Percentiles rank a stretch among this genome's conserved stretches.
Evolutionary conservation across 768 basidiomycete genomes (phyloP).

Genomic region (Mrakia blollopis): DNA sequence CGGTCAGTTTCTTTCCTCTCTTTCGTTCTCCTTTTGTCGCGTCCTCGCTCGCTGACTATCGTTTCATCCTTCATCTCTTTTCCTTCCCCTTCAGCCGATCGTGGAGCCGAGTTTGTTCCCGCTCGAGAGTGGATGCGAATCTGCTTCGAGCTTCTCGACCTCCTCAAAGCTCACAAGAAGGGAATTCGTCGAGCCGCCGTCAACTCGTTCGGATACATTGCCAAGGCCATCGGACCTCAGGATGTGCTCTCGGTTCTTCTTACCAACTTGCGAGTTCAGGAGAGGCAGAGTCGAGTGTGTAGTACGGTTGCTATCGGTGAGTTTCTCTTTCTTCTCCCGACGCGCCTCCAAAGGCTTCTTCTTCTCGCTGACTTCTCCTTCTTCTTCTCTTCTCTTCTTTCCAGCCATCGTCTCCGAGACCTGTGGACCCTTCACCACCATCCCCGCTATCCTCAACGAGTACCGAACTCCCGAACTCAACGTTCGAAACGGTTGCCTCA

Average conservation of each 20-base stretch:
- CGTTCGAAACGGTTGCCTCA: conserved; percentile 96
- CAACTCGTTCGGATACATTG: conserved; percentile 99
- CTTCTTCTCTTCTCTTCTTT: conserved; percentile 13
- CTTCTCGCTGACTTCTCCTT: background rate
- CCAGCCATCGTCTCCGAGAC: conserved; percentile 53
- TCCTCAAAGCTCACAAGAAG: conserved; percentile 98
- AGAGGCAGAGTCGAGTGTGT: conserved; percentile 97
- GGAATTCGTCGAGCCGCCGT: conserved; percentile 97
- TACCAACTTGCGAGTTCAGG: conserved; percentile 95
- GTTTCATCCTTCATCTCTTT: conserved; percentile 22
- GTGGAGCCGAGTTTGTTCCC: conserved; percentile 96
- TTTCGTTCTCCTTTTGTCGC: background rate
- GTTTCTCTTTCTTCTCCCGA: conserved; percentile 30
- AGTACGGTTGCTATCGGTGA: conserved; percentile 89
- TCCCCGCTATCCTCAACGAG: conserved; percentile 96
- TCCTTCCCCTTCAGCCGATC: conserved; percentile 61
- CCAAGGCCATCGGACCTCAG: conserved; percentile 97
- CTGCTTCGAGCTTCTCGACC: conserved; percentile 93
- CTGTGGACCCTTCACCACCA: conserved; percentile 76
- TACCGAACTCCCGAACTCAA: conserved; percentile 92
- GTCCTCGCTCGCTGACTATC: background rate
- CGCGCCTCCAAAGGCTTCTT: background rate
- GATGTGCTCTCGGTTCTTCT: conserved; percentile 92
- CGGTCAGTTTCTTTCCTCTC: conserved; percentile 45
- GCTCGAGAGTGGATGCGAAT: conserved; percentile 99